A percentile compares a stretch with the other conserved stretches of the same genome.
Conservation (phyloP, 176 grass and related monocot genomes). For the Elymus sibiricus region DNA sequence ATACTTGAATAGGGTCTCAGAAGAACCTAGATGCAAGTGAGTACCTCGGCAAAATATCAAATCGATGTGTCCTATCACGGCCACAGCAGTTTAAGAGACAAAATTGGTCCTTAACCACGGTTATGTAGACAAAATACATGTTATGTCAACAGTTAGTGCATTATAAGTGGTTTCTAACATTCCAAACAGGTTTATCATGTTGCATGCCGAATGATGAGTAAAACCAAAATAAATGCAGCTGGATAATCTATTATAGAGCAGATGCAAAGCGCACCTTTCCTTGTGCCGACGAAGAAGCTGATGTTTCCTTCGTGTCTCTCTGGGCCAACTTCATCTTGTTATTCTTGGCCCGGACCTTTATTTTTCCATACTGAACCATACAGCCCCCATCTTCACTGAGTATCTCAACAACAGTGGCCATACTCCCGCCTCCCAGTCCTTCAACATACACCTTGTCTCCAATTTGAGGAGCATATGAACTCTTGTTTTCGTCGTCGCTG, state of each 20-base stretch:
- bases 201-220: neutral
- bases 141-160: neutral
- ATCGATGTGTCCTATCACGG: neutral
- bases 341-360: conserved; percentile 60
- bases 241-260: neutral
- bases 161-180: neutral
- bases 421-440: conserved; percentile 47
- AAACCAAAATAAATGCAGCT: neutral
- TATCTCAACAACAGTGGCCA: conserved; percentile 56
- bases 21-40: neutral
- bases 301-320: conserved; percentile 22
- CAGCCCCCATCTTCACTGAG: conserved; percentile 51
- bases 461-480: conserved; percentile 49
- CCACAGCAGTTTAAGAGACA: neutral
- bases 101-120: neutral
- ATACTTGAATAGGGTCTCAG: neutral
- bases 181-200: neutral
- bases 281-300: conserved; percentile 32
- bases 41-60: neutral
- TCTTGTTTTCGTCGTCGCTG: conserved; percentile 21
- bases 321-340: conserved; percentile 63
- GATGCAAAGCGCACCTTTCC: conserved; percentile 43
- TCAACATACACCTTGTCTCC: conserved; percentile 67
- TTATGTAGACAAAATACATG: neutral
- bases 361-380: conserved; percentile 73